Conservation (phyloP, 768 basidiomycete genomes). For the Hypholoma sublateritium region DNA sequence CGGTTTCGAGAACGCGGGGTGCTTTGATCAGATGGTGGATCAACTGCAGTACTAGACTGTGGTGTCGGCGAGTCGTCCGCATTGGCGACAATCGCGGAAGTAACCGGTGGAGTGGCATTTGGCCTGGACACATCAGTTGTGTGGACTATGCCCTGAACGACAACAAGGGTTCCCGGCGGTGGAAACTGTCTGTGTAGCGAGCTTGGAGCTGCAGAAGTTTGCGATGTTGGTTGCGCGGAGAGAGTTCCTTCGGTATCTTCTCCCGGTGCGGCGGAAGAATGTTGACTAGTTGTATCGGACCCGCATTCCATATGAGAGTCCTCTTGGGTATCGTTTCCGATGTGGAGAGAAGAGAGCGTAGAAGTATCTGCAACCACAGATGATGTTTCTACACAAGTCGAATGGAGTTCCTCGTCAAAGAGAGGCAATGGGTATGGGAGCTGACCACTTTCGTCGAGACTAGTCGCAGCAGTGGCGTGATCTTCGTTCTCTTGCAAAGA, state of each 20-base stretch:
- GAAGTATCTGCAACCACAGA: not conserved
- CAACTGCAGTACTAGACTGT: not conserved
- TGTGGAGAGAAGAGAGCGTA: not conserved
- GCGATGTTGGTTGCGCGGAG: not conserved
- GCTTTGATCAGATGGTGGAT: constrained; percentile 9
- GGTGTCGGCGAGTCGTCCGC: not conserved
- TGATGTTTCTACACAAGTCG: not conserved
- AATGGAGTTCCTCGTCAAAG: not conserved
- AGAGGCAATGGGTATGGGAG: not conserved
- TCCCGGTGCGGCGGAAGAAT: not conserved
- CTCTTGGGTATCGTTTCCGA: not conserved
- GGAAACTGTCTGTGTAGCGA: constrained; percentile 52
- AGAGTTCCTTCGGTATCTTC: not conserved
- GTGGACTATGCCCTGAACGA: constrained; percentile 82
- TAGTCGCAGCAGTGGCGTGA: constrained; percentile 4
- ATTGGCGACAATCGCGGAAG: not conserved
- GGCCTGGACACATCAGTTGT: constrained; percentile 62
- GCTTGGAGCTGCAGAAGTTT: constrained; percentile 4
- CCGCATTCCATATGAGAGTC: not conserved
- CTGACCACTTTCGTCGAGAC: constrained; percentile 8
- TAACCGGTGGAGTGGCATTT: not conserved
- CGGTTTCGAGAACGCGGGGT: constrained; percentile 29
- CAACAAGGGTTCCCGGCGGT: constrained; percentile 75
- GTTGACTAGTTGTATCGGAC: not conserved
- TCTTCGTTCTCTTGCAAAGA: constrained; percentile 15